Evolutionary conservation across 2,329 filamentous ascomycete species (phyloP).

Genomic region (Fusarium sp.): DNA sequence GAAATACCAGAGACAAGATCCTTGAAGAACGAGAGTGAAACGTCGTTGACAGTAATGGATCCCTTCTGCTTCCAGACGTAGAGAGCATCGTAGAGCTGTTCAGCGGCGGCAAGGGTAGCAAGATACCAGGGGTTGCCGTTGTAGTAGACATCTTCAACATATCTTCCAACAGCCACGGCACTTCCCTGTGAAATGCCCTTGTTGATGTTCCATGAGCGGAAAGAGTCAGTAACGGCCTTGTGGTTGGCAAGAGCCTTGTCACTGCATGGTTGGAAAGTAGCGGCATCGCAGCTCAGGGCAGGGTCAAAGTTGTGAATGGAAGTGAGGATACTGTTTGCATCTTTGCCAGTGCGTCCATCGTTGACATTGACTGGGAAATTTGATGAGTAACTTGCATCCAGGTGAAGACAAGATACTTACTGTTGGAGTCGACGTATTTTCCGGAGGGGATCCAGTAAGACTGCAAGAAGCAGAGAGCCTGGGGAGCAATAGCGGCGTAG

Average conservation of each 20-base stretch:
- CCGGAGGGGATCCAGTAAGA: slow-evolving; percentile 74
- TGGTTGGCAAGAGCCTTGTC: slow-evolving; percentile 77
- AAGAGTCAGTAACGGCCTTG: slow-evolving; percentile 80
- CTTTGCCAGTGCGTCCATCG: slow-evolving; percentile 73
- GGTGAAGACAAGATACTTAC: slow-evolving; percentile 45
- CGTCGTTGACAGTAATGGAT: slow-evolving; percentile 71
- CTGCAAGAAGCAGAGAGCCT: slow-evolving; percentile 79
- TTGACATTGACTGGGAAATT: slow-evolving; percentile 62
- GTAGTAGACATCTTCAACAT: slow-evolving; percentile 79
- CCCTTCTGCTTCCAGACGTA: slow-evolving; percentile 75
- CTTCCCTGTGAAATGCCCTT: slow-evolving; percentile 67
- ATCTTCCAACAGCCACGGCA: slow-evolving; percentile 73
- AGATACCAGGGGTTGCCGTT: slow-evolving; percentile 87
- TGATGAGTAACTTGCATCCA: not conserved
- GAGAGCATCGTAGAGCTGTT: slow-evolving; percentile 81
- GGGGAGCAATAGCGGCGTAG: slow-evolving; percentile 74
- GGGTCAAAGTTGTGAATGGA: slow-evolving; percentile 79
- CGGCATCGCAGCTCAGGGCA: slow-evolving; percentile 71
- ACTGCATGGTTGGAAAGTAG: slow-evolving; percentile 83
- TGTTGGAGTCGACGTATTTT: slow-evolving; percentile 76
- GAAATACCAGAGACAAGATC: slow-evolving; percentile 69
- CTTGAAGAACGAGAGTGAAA: slow-evolving; percentile 78
- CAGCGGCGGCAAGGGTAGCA: slow-evolving; percentile 79
- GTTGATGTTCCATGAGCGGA: slow-evolving; percentile 80
- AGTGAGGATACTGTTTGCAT: slow-evolving; percentile 76